Conservation (phyloP, 306 rosid genomes). For the Trifolium pratense region DNA sequence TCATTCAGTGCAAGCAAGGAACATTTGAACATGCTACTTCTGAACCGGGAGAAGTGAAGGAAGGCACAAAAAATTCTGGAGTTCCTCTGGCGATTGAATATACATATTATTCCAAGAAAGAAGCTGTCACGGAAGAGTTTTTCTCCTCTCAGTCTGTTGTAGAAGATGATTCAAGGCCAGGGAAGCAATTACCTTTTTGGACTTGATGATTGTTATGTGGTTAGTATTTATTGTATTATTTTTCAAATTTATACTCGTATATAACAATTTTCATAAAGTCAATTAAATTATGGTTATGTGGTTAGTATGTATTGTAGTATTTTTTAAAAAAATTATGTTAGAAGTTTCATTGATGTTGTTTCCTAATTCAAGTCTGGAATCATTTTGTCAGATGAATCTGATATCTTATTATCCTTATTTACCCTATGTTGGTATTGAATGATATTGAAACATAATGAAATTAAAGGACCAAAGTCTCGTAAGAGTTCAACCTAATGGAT, state of each 20-base stretch:
- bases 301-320: constrained; percentile 50
- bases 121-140: constrained; percentile 51
- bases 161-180: constrained; percentile 41
- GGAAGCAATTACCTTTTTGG: constrained; percentile 29
- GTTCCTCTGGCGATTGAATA: constrained; percentile 48
- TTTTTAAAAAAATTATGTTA: neutral
- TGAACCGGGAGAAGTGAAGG: constrained; percentile 35
- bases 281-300: no score
- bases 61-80: constrained; percentile 44
- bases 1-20: constrained; percentile 35
- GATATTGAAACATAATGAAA: constrained; percentile 16
- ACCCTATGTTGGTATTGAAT: constrained; percentile 22
- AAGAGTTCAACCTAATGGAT: neutral
- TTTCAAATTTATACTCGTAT: no score
- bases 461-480: constrained; percentile 12
- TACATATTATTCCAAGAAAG: constrained; percentile 70
- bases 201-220: no score
- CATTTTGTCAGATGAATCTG: constrained; percentile 21
- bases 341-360: neutral
- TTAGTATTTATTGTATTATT: no score
- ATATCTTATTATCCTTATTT: constrained; percentile 23
- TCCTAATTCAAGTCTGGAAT: constrained; percentile 1
- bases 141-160: constrained; percentile 47
- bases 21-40: constrained; percentile 32
- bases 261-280: no score